Percentiles rank a stretch among this genome's conserved stretches.
Conservation (phyloP, 2,329 filamentous ascomycete genomes). For the Aspergillus glaucus region DNA sequence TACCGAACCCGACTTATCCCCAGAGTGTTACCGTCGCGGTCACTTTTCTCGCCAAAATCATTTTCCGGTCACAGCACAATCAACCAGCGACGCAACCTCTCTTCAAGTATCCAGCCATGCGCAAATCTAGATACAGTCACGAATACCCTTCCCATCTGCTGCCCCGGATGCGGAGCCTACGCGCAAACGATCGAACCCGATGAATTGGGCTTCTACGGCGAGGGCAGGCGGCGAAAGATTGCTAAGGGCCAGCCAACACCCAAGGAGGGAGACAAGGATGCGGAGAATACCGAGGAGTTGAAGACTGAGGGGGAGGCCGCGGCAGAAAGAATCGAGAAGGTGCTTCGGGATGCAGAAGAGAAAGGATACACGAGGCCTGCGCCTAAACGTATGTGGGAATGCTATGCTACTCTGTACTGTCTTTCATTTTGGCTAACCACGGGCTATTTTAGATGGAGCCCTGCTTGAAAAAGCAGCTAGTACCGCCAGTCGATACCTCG, state of each 20-base stretch:
- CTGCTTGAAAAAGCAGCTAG: conserved; percentile 15
- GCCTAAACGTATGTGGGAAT: conserved; percentile 8
- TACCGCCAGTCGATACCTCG: conserved; percentile 15
- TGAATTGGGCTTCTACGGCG: conserved; percentile 54
- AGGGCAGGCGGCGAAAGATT: conserved; percentile 40
- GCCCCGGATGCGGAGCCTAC: conserved; percentile 59
- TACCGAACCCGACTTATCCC: conserved; percentile 1
- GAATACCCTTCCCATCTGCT: conserved; percentile 44
- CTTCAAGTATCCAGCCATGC: conserved; percentile 8
- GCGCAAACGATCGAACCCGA: conserved; percentile 50
- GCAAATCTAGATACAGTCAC: conserved; percentile 9
- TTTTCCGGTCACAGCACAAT: conserved; percentile 1
- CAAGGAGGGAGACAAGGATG: conserved; percentile 4
- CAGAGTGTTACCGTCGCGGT: conserved; percentile 1
- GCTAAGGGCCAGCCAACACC: conserved; percentile 14
- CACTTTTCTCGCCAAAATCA: conserved; percentile 2
- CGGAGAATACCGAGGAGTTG: conserved; percentile 12
- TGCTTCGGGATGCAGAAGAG: conserved; percentile 4
- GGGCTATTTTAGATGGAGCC: conserved; percentile 10
- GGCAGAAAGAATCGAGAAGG: conserved; percentile 5
- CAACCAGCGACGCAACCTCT: conserved; percentile 14
- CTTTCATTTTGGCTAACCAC: background rate
- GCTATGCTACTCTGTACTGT: conserved; percentile 1
- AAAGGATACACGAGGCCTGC: conserved; percentile 2
- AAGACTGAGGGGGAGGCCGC: conserved; percentile 5